These are phyloP conservation scores for Trichoderma parareesei DNA, from an alignment of 495 filamentous ascomycete species.

Conservation along the genomic window DNA sequence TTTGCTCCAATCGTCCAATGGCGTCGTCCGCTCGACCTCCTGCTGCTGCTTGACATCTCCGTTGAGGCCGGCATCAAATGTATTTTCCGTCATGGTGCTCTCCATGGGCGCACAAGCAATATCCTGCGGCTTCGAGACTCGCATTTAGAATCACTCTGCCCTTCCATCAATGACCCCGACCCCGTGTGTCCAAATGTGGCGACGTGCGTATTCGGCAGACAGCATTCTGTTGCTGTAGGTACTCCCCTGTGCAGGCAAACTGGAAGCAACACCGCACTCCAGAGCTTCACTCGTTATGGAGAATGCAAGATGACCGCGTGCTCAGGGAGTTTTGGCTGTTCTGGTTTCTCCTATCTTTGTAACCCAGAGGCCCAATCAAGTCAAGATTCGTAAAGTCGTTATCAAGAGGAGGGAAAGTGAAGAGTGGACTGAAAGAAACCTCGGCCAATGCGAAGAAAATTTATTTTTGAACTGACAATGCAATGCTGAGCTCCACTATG, in stretches of 20 bases:
- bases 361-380: background rate
- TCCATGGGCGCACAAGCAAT: background rate
- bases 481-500: slow-evolving; percentile 9
- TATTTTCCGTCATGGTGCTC: background rate
- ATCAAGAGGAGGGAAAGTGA: background rate
- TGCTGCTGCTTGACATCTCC: background rate
- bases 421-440: background rate
- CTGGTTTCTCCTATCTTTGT: background rate
- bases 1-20: background rate
- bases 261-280: background rate
- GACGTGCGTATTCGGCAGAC: background rate
- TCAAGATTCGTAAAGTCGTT: slow-evolving; percentile 4
- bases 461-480: slow-evolving; percentile 1
- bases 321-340: background rate
- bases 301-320: background rate
- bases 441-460: background rate
- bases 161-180: background rate
- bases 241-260: background rate
- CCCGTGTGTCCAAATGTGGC: background rate
- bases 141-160: background rate
- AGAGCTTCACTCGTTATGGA: background rate
- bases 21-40: background rate
- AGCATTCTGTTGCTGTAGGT: background rate
- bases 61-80: background rate
- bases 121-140: background rate